Evolutionary conservation across 108 stramenopile species (phyloP), one percentile per base, ranked within the genome.

Genomic region (Skeletonema costatum): DNA sequence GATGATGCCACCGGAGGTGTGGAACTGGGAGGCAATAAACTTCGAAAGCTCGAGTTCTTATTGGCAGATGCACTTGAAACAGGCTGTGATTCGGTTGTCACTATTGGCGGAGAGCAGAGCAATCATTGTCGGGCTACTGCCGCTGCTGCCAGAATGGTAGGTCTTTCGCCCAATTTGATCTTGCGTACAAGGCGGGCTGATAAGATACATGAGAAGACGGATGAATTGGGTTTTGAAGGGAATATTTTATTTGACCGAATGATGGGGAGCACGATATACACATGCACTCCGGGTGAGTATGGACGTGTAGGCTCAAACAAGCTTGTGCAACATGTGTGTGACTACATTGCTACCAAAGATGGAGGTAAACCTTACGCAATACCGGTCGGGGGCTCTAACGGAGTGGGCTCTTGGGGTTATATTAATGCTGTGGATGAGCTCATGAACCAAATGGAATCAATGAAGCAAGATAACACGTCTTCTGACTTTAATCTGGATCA

Each of bases 71-170:
- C 97, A 7, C 42, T 88, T 12, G 80, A 70, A 8, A 53, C 75
- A 30, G 82, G 75, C 14, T 85, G 77, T 72, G 74, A 88, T 73
- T 77, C 88, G 17, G 85, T 97, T 4, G 82, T 97, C 7, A 97
- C 97, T 1, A 91, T 95, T 80, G 96, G 96, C n/a, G 96, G 94
- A 4, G 90, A 89, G 62, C 96, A 97, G 83, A 85, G 83, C 69
- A 97, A 97, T 86, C 96, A 97, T 74, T 95, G 94, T 82, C 87
- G 96, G 1, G 94, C 94, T 21, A 97, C 96, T 12, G 94, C 94
- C 4, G 85, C 89, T 25, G 96, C 94, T 32, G 69, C 85, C 38
- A 90, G 93, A 10, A 90, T 90, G 87, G 70, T 95, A 1, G 91
- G 91, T 46, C 68, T 95, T 64, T 87, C 89, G 53, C 90, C 93